These are phyloP conservation scores for Termitomyces sp. DNA, from an alignment of 768 basidiomycete genomes.

Conservation along the genomic window DNA sequence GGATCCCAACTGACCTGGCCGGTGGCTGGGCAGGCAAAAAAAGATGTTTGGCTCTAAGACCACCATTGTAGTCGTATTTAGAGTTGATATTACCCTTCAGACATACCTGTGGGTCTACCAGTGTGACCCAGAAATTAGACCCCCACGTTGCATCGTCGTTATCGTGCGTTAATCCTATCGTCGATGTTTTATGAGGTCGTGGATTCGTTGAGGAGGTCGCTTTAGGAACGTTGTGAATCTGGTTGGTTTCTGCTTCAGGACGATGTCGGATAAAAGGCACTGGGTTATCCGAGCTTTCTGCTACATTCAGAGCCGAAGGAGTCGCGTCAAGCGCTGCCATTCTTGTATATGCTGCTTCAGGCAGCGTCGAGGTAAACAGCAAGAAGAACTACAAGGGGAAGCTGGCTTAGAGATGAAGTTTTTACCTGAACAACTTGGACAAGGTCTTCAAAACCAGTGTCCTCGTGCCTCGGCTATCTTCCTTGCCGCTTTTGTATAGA, in stretches of 20 bases:
- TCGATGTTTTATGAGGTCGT: conserved; percentile 7
- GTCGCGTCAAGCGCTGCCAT: conserved; percentile 4
- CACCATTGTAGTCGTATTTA: neutral
- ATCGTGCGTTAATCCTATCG: conserved; percentile 26
- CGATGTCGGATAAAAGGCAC: conserved; percentile 1
- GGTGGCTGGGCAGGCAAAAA: conserved; percentile 91
- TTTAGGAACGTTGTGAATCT: neutral
- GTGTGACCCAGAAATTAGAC: conserved; percentile 91
- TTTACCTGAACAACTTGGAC: neutral
- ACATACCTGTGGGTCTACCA: conserved; percentile 83
- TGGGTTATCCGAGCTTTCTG: neutral
- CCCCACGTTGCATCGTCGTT: conserved; percentile 68
- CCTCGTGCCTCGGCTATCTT: neutral
- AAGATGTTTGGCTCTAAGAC: conserved; percentile 56
- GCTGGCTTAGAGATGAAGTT: neutral
- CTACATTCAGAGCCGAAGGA: conserved; percentile 1
- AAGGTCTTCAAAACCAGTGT: no score
- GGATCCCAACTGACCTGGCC: conserved; percentile 94
- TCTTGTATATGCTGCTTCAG: neutral
- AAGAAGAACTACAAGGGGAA: conserved; percentile 3
- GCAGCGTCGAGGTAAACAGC: neutral
- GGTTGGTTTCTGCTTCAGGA: neutral
- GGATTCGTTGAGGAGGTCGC: neutral
- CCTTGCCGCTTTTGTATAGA: neutral
- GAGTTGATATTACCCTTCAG: neutral